These are phyloP conservation scores for Bertia moriformis DNA, from an alignment of 2,329 filamentous ascomycete species.

Conservation along the genomic window DNA sequence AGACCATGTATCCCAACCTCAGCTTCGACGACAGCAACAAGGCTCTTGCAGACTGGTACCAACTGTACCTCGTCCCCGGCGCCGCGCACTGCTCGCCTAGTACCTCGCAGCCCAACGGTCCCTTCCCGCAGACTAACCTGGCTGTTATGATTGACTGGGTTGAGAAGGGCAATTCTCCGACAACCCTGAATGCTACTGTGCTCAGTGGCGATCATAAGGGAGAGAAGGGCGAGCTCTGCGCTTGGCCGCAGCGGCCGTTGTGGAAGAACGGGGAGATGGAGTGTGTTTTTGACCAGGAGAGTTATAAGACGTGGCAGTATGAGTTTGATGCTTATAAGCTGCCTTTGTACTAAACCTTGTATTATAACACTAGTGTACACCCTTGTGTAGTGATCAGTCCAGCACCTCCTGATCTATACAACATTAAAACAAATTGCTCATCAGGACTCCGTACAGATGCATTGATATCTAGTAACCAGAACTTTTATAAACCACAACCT, in stretches of 20 bases:
- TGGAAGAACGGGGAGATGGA: conserved; percentile 19
- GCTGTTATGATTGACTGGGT: conserved; percentile 33
- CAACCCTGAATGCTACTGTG: conserved; percentile 23
- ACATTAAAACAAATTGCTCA: too few relatives aligned
- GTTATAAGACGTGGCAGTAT: conserved; percentile 21
- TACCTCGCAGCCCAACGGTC: conserved; percentile 20
- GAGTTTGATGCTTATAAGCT: conserved; percentile 20
- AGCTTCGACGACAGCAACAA: conserved; percentile 20
- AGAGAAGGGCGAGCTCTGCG: conserved; percentile 21
- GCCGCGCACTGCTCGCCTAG: conserved; percentile 31
- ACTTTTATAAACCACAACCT: too few relatives aligned
- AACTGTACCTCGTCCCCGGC: conserved; percentile 31
- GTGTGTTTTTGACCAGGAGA: conserved; percentile 21
- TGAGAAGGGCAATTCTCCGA: conserved; percentile 28
- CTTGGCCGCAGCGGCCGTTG: conserved; percentile 24
- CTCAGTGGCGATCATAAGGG: too few relatives aligned
- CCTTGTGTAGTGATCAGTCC: too few relatives aligned
- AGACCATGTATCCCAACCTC: conserved; percentile 27
- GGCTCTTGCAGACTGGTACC: conserved; percentile 32
- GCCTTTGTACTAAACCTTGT: conserved; percentile 16
- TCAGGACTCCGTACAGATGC: too few relatives aligned
- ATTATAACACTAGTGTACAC: background rate
- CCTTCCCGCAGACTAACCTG: conserved; percentile 27
- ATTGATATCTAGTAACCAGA: too few relatives aligned
- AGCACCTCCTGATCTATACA: too few relatives aligned